Percentiles rank a stretch among this genome's conserved stretches.
Conservation (phyloP, 108 stramenopile genomes). For the Nitzschia palea region DNA sequence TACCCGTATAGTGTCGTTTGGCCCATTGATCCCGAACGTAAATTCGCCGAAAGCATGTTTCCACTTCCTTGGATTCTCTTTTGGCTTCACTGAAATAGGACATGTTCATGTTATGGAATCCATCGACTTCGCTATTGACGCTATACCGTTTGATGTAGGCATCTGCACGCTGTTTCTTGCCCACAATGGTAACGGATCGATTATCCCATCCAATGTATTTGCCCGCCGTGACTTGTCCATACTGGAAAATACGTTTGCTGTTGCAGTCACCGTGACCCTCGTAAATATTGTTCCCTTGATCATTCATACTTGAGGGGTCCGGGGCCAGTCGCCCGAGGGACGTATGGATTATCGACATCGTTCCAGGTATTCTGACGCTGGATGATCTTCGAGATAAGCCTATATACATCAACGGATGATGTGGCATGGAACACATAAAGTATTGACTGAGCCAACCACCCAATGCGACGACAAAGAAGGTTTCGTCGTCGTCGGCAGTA, state of each 20-base stretch:
- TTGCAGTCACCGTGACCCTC: not conserved
- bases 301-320: conserved; percentile 26
- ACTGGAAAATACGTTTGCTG: not conserved
- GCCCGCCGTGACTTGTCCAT: not conserved
- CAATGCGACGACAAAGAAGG: conserved; percentile 50
- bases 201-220: conserved; percentile 12
- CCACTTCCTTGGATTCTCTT: not conserved
- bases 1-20: too few relatives aligned
- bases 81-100: not conserved
- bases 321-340: conserved; percentile 25
- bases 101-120: not conserved
- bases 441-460: conserved; percentile 46
- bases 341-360: conserved; percentile 24
- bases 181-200: conserved; percentile 18
- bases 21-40: not conserved
- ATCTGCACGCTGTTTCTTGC: not conserved
- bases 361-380: not conserved
- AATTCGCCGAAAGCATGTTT: not conserved
- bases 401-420: conserved; percentile 58
- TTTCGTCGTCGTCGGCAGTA: conserved; percentile 40
- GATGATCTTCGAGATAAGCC: not conserved
- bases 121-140: not conserved
- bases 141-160: not conserved
- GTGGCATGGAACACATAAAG: conserved; percentile 54
- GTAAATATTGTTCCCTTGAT: conserved; percentile 1